phyloP scores from a whole-genome alignment of 192 early-diverging fungal species.

The Coemansia furcata region DNA sequence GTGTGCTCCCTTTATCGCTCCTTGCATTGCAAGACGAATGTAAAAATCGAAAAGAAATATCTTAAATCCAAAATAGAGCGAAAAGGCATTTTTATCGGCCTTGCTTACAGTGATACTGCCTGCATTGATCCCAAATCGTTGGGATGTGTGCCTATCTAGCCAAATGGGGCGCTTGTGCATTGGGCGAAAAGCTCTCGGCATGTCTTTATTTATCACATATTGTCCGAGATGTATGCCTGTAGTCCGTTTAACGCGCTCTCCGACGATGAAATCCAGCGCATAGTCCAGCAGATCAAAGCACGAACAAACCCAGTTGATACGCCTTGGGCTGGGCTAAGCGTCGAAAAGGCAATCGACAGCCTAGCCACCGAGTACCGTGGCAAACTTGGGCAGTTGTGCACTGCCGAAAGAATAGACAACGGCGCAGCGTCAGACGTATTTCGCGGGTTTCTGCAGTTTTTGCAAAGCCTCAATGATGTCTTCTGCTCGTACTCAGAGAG shows the following conservation, averaged over 20 bases:
- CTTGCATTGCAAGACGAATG: neutral
- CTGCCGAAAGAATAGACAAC: neutral
- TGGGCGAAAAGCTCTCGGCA: neutral
- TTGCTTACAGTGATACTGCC: neutral
- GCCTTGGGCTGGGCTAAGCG: neutral
- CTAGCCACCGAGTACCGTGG: conserved; percentile 9
- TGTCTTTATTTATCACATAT: too few species aligned
- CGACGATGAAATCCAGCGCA: conserved; percentile 3
- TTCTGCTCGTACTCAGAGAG: neutral
- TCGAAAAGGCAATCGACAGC: conserved; percentile 2
- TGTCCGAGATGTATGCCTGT: neutral
- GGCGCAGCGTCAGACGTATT: neutral
- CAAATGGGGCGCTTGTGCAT: neutral
- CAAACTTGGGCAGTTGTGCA: neutral
- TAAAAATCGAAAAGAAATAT: neutral
- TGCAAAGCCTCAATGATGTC: neutral
- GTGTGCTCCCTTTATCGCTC: conserved; percentile 17
- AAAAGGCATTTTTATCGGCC: neutral
- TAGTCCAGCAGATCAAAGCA: conserved; percentile 20
- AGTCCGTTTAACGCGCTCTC: neutral
- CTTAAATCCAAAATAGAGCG: neutral
- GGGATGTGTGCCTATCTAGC: neutral
- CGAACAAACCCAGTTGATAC: neutral
- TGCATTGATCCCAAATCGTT: neutral
- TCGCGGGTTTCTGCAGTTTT: neutral